Percentiles rank a stretch among this genome's conserved stretches.
Conservation (phyloP, 306 rosid species). For the Gastrolobium villosum region DNA sequence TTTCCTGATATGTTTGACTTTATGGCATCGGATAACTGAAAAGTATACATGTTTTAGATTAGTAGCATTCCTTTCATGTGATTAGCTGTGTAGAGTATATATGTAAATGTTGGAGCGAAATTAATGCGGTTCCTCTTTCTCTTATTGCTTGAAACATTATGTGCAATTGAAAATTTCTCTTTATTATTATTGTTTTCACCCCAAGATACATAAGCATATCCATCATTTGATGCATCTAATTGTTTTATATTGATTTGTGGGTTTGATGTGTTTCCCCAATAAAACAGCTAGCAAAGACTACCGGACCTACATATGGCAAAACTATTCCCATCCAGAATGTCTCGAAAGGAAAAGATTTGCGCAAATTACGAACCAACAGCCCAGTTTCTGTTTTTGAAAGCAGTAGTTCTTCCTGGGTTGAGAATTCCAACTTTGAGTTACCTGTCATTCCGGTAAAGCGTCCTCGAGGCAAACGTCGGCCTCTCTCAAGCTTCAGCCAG, state of each 20-base stretch:
- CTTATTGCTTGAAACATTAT: constrained; percentile 1
- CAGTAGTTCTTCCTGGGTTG: constrained; percentile 59
- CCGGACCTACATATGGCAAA: constrained; percentile 24
- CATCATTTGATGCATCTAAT: constrained; percentile 30
- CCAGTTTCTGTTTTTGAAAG: constrained; percentile 74
- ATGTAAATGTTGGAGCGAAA: constrained; percentile 36
- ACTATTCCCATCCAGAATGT: constrained; percentile 33
- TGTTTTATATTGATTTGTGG: constrained; percentile 25
- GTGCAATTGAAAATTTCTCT: not conserved
- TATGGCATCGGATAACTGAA: constrained; percentile 20
- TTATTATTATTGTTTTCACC: constrained; percentile 1
- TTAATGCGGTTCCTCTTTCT: constrained; percentile 8
- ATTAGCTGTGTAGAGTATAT: constrained; percentile 9
- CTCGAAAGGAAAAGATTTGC: constrained; percentile 46
- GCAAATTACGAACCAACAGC: constrained; percentile 57
- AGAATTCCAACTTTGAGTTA: constrained; percentile 50
- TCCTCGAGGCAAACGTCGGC: constrained; percentile 62
- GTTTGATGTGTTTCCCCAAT: constrained; percentile 21
- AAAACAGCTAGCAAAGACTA: constrained; percentile 21
- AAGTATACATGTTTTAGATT: not conserved
- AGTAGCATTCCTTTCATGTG: constrained; percentile 15
- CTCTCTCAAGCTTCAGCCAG: constrained; percentile 49
- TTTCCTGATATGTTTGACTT: constrained; percentile 21
- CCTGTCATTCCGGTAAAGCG: constrained; percentile 54
- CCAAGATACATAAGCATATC: constrained; percentile 1